These are phyloP conservation scores for Pythium volutum DNA, from an alignment of 352 stramenopile genomes.

Conservation along the genomic window DNA sequence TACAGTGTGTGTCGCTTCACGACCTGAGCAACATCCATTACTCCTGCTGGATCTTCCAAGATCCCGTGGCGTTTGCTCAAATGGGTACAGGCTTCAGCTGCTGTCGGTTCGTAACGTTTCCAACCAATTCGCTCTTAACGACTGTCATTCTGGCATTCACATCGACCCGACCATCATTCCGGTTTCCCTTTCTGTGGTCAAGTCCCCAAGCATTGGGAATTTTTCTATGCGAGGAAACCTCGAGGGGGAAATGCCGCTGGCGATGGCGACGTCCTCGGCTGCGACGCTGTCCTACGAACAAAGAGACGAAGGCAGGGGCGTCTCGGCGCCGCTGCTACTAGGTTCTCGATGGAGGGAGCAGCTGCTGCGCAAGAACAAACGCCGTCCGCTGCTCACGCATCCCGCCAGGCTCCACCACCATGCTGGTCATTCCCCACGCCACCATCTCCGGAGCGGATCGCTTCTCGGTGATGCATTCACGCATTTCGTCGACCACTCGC, in stretches of 20 bases:
- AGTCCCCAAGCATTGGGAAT: neutral
- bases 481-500: neutral
- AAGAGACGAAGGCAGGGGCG: neutral
- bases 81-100: too few relatives aligned
- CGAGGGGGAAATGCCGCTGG: neutral
- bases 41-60: too few relatives aligned
- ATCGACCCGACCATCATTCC: constrained; percentile 12
- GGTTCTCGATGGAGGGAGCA: constrained; percentile 6
- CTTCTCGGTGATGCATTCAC: neutral
- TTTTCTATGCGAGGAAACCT: neutral
- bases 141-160: too few relatives aligned
- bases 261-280: constrained; percentile 20
- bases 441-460: neutral
- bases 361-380: constrained; percentile 14
- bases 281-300: neutral
- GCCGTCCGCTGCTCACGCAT: neutral
- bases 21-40: too few relatives aligned
- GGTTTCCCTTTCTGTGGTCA: neutral
- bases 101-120: too few relatives aligned
- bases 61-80: too few relatives aligned
- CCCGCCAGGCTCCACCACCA: neutral
- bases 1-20: neutral
- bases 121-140: too few relatives aligned
- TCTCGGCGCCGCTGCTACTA: neutral
- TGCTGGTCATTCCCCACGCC: neutral